phyloP scores from a whole-genome alignment of 352 stramenopile species.

The Globisporangium splendens region DNA sequence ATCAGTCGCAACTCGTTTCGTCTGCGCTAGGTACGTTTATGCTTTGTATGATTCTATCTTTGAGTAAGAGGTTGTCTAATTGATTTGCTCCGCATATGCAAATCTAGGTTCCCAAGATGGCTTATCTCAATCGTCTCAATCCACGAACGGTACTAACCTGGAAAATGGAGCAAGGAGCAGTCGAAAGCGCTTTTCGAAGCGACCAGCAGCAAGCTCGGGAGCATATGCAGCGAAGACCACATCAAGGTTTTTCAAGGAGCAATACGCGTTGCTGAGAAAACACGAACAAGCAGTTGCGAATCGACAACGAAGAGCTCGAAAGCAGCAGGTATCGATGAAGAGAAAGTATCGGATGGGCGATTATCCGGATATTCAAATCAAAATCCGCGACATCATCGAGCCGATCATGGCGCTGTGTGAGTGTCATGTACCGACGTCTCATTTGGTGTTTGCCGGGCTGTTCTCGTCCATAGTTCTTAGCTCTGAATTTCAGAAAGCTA shows the following conservation, averaged over 20 bases:
- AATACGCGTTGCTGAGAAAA: constrained; percentile 50
- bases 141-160: neutral
- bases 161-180: neutral
- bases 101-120: constrained; percentile 1
- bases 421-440: constrained; percentile 40
- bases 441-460: constrained; percentile 34
- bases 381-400: constrained; percentile 55
- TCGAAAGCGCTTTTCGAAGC: constrained; percentile 30
- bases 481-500: constrained; percentile 21
- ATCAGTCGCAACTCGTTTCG: constrained; percentile 48
- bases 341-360: constrained; percentile 68
- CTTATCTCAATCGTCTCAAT: constrained; percentile 9
- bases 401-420: constrained; percentile 64
- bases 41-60: neutral
- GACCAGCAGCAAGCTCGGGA: neutral
- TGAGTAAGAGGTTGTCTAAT: neutral
- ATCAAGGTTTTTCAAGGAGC: constrained; percentile 62
- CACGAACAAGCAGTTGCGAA: constrained; percentile 48
- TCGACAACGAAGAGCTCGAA: constrained; percentile 39
- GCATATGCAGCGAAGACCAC: constrained; percentile 10
- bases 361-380: constrained; percentile 81
- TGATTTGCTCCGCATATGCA: constrained; percentile 1
- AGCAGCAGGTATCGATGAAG: constrained; percentile 57
- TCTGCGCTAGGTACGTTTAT: constrained; percentile 17
- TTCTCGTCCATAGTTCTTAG: constrained; percentile 43